These are phyloP conservation scores for Lycium barbarum DNA, from an alignment of 257 asterid species.

Conservation along the genomic window DNA sequence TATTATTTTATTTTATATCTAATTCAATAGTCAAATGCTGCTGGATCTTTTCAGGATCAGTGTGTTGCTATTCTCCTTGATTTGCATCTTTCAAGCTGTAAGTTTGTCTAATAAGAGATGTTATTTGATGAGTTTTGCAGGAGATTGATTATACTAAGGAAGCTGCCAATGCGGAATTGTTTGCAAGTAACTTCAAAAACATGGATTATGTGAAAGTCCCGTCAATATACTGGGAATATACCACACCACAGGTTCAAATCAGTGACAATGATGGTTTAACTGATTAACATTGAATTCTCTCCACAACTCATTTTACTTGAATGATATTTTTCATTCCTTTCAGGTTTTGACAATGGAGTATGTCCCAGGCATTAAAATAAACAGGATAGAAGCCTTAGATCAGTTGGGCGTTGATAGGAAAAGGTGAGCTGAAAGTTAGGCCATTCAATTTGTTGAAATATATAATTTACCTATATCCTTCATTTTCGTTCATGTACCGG, in stretches of 20 bases:
- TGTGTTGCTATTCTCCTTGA: neutral
- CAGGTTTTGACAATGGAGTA: slow-evolving; percentile 91
- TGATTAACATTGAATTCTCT: slow-evolving; percentile 27
- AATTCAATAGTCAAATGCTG: neutral
- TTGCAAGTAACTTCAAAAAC: slow-evolving; percentile 76
- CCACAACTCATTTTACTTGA: slow-evolving; percentile 32
- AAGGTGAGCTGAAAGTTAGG: slow-evolving; percentile 47
- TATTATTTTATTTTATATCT: neutral
- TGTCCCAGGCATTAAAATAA: slow-evolving; percentile 92
- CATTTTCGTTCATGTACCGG: neutral
- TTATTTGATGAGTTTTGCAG: slow-evolving; percentile 44
- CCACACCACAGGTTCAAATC: slow-evolving; percentile 82
- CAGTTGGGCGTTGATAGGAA: slow-evolving; percentile 90
- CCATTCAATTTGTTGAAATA: slow-evolving; percentile 20
- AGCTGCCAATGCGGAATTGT: slow-evolving; percentile 82
- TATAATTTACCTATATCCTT: slow-evolving; percentile 4
- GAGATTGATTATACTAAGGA: slow-evolving; percentile 91
- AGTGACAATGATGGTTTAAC: slow-evolving; percentile 31
- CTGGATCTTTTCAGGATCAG: neutral
- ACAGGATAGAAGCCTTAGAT: slow-evolving; percentile 87
- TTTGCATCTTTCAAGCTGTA: slow-evolving; percentile 24
- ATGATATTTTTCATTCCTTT: slow-evolving; percentile 28
- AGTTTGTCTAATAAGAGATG: slow-evolving; percentile 22
- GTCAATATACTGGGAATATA: slow-evolving; percentile 79
- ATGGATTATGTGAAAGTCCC: slow-evolving; percentile 92